Evolutionary conservation across 1,284 basidiomycete genomes (phyloP).

Genomic region (Inonotus hispidus): DNA sequence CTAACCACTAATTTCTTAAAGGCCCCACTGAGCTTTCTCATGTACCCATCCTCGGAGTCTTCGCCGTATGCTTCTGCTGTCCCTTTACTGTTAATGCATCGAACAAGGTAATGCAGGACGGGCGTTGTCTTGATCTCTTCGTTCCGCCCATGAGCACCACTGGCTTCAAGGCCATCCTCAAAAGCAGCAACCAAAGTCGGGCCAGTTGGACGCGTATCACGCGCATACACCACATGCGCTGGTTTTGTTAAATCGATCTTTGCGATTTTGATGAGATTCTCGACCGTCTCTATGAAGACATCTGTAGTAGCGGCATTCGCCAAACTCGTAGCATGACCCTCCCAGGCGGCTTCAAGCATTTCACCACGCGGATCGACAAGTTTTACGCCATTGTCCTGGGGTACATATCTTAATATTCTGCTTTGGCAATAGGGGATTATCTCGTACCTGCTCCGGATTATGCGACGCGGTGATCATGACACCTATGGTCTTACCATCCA

Average conservation of each 20-base stretch:
- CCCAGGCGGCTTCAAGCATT: conserved; percentile 98
- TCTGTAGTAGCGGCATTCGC: conserved; percentile 80
- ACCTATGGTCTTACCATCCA: conserved; percentile 89
- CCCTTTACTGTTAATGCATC: conserved; percentile 82
- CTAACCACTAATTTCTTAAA: conserved; percentile 83
- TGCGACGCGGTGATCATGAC: conserved; percentile 99
- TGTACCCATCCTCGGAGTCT: conserved; percentile 85
- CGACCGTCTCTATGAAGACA: conserved; percentile 66
- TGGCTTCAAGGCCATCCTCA: conserved; percentile 75
- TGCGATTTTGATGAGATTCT: conserved; percentile 56
- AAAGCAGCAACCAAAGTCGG: conserved; percentile 78
- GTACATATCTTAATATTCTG: neutral
- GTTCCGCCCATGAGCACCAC: conserved; percentile 60
- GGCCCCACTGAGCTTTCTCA: conserved; percentile 77
- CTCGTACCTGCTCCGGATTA: conserved; percentile 86
- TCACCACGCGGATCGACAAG: conserved; percentile 97
- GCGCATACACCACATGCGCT: conserved; percentile 82
- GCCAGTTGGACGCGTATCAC: conserved; percentile 92
- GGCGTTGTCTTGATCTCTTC: conserved; percentile 92
- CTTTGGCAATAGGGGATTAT: conserved; percentile 12
- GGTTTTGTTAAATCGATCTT: conserved; percentile 80
- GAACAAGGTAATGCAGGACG: conserved; percentile 93
- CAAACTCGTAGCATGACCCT: conserved; percentile 81
- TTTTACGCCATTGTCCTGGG: conserved; percentile 96
- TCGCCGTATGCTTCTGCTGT: conserved; percentile 76